These are phyloP conservation scores for Solanum corneliomulleri DNA, from an alignment of 257 asterid species.

Conservation along the genomic window DNA sequence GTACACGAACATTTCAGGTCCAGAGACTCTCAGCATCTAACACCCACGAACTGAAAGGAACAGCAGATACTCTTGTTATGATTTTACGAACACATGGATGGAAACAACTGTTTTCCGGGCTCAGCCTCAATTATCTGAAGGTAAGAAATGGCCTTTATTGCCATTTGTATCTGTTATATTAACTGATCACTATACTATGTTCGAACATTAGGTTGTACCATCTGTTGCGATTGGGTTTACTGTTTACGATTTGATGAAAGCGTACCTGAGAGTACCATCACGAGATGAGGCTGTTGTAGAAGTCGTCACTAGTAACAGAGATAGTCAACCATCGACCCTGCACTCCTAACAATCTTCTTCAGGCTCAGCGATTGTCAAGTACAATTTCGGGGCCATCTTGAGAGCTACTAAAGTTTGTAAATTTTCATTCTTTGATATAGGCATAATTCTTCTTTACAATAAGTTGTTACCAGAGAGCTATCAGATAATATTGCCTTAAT, in stretches of 20 bases:
- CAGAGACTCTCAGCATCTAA: conserved; percentile 44
- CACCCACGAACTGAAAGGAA: conserved; percentile 39
- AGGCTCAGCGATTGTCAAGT: background rate
- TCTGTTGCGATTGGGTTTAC: conserved; percentile 96
- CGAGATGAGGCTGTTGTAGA: conserved; percentile 46
- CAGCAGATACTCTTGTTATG: conserved; percentile 44
- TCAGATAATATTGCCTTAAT: background rate
- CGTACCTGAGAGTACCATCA: conserved; percentile 67
- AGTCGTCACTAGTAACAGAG: conserved; percentile 18
- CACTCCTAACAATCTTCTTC: conserved; percentile 21
- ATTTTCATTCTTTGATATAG: background rate
- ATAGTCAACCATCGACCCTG: conserved; percentile 25
- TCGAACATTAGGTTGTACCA: conserved; percentile 65
- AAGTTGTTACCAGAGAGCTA: background rate
- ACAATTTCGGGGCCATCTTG: background rate
- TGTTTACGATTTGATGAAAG: conserved; percentile 68
- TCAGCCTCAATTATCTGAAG: conserved; percentile 91
- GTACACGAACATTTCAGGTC: conserved; percentile 50
- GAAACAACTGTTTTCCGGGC: conserved; percentile 89
- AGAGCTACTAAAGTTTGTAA: background rate
- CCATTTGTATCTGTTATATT: background rate
- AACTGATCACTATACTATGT: background rate
- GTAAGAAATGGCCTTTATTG: conserved; percentile 19
- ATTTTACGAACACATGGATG: conserved; percentile 62
- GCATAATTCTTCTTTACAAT: background rate